These are phyloP conservation scores for Glycine latifolia DNA, from an alignment of 306 rosid genomes.

Conservation along the genomic window DNA sequence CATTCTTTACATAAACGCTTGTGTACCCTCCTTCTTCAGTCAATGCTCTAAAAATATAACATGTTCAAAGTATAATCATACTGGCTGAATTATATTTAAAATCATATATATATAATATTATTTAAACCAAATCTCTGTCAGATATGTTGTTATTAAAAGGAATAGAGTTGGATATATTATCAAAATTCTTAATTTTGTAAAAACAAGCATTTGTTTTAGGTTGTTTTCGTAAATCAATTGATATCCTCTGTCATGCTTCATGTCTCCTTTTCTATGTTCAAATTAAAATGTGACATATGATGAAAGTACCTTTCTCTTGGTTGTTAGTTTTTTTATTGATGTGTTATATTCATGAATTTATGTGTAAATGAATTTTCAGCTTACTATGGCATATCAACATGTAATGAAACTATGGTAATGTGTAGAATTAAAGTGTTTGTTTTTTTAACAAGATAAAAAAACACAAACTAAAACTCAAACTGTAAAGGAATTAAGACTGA, in stretches of 20 bases:
- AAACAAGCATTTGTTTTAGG: not conserved
- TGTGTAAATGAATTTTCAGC: not conserved
- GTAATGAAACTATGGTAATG: not conserved
- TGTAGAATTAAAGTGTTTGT: not conserved
- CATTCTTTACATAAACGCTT: not conserved
- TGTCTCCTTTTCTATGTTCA: not conserved
- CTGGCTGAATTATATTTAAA: too few species aligned
- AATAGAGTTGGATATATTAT: too few species aligned
- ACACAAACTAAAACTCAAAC: not conserved
- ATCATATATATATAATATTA: too few species aligned
- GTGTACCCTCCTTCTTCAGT: not conserved
- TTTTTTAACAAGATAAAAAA: not conserved
- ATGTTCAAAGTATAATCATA: not conserved
- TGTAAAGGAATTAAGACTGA: not conserved
- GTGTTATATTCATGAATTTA: not conserved
- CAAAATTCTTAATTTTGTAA: too few species aligned
- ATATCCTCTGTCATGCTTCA: not conserved
- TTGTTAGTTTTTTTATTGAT: not conserved
- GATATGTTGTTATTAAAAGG: too few species aligned
- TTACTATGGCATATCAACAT: not conserved
- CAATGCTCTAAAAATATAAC: not conserved
- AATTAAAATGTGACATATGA: not conserved
- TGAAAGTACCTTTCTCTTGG: not conserved
- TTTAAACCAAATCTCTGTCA: too few species aligned
- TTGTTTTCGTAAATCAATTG: not conserved